Percentiles rank a stretch among this genome's conserved stretches.
Conservation (phyloP, 139 green algal species). For the Monoraphidium neglectum region DNA sequence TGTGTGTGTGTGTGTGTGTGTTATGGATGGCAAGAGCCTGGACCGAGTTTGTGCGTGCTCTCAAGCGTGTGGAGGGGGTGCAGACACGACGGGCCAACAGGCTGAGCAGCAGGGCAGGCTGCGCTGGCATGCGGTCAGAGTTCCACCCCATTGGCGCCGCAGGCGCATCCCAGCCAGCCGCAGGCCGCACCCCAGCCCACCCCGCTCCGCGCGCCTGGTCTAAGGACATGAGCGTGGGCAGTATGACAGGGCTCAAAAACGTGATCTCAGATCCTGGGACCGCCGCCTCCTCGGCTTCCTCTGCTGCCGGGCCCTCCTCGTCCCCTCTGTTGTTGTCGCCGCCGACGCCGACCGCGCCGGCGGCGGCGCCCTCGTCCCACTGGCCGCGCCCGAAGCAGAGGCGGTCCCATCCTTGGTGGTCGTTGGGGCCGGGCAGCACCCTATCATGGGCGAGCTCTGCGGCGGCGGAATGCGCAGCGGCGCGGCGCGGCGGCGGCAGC, state of each 20-base stretch:
- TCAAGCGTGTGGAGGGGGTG: too few species aligned
- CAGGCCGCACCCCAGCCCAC: not conserved
- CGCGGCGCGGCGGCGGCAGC: too few species aligned
- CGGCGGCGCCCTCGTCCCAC: not conserved
- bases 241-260: constrained; percentile 12
- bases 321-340: constrained; percentile 1
- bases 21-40: too few species aligned
- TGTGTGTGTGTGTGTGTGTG: too few species aligned
- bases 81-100: too few species aligned
- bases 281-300: not conserved
- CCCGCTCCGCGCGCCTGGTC: too few species aligned
- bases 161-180: too few species aligned
- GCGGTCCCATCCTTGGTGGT: constrained; percentile 29
- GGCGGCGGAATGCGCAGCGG: not conserved
- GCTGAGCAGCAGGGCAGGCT: too few species aligned
- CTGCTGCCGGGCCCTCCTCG: not conserved
- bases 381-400: constrained; percentile 31
- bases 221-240: constrained; percentile 34
- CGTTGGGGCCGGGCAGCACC: constrained; percentile 5
- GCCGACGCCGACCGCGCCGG: not conserved
- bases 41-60: too few species aligned
- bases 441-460: constrained; percentile 11
- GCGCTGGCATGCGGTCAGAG: too few species aligned
- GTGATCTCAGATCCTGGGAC: constrained; percentile 22
- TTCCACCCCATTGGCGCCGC: too few species aligned